phyloP scores from a whole-genome alignment of 768 basidiomycete species.

The Hericium rajendrae region DNA sequence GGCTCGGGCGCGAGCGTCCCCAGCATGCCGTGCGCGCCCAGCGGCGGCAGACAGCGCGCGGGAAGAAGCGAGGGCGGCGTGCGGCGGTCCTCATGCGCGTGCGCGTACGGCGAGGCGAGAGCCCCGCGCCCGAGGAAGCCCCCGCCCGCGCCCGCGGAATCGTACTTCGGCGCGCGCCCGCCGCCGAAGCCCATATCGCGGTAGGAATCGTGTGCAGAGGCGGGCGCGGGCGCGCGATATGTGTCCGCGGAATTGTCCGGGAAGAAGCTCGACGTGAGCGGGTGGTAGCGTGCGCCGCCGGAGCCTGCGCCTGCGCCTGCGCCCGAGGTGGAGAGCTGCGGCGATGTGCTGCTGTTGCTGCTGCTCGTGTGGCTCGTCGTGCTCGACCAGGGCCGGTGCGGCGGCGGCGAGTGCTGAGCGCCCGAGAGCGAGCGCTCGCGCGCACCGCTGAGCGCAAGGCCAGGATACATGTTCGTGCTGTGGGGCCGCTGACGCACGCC shows the following conservation, averaged over 20 bases:
- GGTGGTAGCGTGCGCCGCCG: background rate
- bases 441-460: conserved; percentile 7
- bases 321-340: conserved; percentile 9
- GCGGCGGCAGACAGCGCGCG: no score
- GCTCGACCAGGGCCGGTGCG: conserved; percentile 11
- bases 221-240: conserved; percentile 8
- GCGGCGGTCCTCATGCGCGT: background rate
- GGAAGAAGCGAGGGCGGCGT: background rate
- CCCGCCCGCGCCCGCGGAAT: no score
- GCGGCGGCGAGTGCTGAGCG: conserved; percentile 6
- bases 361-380: conserved; percentile 6
- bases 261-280: conserved; percentile 11
- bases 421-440: conserved; percentile 7
- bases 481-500: conserved; percentile 4
- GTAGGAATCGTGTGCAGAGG: background rate
- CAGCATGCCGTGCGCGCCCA: background rate
- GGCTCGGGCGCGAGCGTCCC: background rate
- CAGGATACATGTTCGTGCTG: conserved; percentile 6
- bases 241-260: conserved; percentile 9
- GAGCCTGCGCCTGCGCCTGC: background rate
- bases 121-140: no score
- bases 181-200: no score
- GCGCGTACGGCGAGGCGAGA: background rate
- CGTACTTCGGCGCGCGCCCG: no score
- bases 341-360: conserved; percentile 8